phyloP scores from a whole-genome alignment of 1,284 basidiomycete species.

The Ganoderma meredithae region DNA sequence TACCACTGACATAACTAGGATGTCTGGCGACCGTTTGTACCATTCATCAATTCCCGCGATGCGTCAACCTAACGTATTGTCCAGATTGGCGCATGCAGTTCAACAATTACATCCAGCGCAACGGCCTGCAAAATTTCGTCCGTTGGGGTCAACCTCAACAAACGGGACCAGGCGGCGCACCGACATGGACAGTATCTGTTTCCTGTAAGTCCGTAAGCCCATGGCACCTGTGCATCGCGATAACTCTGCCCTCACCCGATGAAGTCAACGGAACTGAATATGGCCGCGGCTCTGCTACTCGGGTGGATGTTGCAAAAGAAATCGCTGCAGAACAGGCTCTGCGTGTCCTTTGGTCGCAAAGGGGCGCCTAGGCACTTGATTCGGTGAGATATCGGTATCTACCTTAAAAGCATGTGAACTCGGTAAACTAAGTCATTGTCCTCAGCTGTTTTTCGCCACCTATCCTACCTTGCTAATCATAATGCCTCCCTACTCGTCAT shows the following conservation, averaged over 20 bases:
- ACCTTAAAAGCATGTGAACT: not conserved
- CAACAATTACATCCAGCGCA: slow-evolving; percentile 26
- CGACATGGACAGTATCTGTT: slow-evolving; percentile 25
- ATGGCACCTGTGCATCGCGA: not conserved
- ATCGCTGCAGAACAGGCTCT: slow-evolving; percentile 28
- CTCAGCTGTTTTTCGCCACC: not conserved
- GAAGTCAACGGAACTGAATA: slow-evolving; percentile 25
- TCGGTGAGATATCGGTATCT: slow-evolving; percentile 8
- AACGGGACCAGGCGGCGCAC: slow-evolving; percentile 27
- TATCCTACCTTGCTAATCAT: not conserved
- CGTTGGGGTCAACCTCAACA: slow-evolving; percentile 11
- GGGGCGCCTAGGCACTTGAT: slow-evolving; percentile 4
- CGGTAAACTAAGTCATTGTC: not conserved
- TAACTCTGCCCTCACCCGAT: not conserved
- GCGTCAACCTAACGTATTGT: not conserved
- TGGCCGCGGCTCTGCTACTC: slow-evolving; percentile 24
- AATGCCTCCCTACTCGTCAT: not conserved
- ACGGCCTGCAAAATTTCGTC: not conserved
- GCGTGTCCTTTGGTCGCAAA: slow-evolving; percentile 21
- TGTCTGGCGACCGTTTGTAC: slow-evolving; percentile 25
- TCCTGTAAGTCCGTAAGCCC: slow-evolving; percentile 14
- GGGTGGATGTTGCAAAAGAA: slow-evolving; percentile 18
- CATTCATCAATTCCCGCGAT: not conserved
- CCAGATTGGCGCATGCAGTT: slow-evolving; percentile 31
- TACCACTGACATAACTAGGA: slow-evolving; percentile 1